These are phyloP conservation scores for Geranium rotundifolium DNA, from an alignment of 345 rosid species.

Conservation along the genomic window DNA sequence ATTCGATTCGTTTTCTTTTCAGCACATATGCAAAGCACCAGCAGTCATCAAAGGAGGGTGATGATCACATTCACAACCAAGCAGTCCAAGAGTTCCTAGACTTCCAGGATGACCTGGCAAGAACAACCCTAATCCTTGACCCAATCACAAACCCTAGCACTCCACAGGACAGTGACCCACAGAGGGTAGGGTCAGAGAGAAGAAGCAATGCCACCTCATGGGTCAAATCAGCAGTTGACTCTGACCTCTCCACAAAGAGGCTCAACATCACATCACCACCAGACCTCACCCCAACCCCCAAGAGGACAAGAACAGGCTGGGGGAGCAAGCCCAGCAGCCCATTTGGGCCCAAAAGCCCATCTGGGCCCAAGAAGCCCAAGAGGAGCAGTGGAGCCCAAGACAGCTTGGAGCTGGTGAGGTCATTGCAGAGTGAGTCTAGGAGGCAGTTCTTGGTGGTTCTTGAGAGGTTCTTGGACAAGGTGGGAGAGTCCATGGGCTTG, in stretches of 20 bases:
- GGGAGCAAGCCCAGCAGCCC: conserved; percentile 14
- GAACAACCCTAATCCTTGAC: conserved; percentile 30
- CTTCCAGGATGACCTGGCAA: conserved; percentile 46
- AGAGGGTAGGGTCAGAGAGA: conserved; percentile 30
- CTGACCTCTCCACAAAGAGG: conserved; percentile 28
- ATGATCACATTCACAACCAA: conserved; percentile 28
- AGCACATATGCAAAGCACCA: conserved; percentile 56
- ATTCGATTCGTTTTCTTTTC: not conserved
- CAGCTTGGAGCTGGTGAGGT: conserved; percentile 23
- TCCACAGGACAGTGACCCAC: conserved; percentile 13
- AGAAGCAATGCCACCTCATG: conserved; percentile 39
- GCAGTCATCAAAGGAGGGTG: conserved; percentile 16
- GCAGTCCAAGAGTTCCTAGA: conserved; percentile 37
- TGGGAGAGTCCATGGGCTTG: conserved; percentile 16
- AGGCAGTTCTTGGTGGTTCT: conserved; percentile 39
- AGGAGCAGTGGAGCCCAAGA: conserved; percentile 12
- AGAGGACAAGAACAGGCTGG: not conserved
- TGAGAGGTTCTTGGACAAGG: conserved; percentile 47
- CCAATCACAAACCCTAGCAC: conserved; percentile 17
- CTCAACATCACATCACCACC: not conserved
- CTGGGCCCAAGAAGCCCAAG: conserved; percentile 10
- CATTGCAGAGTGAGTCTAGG: conserved; percentile 34
- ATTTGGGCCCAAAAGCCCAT: not conserved
- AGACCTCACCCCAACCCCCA: not conserved
- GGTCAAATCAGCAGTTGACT: conserved; percentile 50